Conservation (phyloP, 495 filamentous ascomycete species). For the Aspergillus panamensis region DNA sequence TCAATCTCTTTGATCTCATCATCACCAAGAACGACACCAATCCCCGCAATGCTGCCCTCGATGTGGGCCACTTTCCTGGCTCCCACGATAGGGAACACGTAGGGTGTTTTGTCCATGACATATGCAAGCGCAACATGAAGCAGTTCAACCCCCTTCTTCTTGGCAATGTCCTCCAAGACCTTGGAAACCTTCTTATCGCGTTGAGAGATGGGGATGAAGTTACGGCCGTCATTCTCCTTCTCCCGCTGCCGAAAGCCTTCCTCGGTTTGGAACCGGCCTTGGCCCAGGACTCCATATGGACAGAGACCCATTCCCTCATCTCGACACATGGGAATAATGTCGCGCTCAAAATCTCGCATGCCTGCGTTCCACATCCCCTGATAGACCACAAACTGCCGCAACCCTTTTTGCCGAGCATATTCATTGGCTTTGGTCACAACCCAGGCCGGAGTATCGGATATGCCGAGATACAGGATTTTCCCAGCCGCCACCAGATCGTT, state of each 20-base stretch:
- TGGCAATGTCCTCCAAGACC: slow-evolving; percentile 57
- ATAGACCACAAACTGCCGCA: slow-evolving; percentile 63
- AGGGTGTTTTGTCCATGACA: slow-evolving; percentile 52
- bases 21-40: slow-evolving; percentile 1
- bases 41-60: slow-evolving; percentile 53
- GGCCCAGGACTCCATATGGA: slow-evolving; percentile 61
- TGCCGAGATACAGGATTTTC: slow-evolving; percentile 68
- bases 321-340: slow-evolving; percentile 63
- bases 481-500: slow-evolving; percentile 56
- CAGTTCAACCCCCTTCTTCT: slow-evolving; percentile 44
- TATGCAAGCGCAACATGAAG: slow-evolving; percentile 52
- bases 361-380: slow-evolving; percentile 62
- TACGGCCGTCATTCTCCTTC: slow-evolving; percentile 29
- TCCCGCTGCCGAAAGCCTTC: slow-evolving; percentile 26
- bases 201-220: slow-evolving; percentile 28
- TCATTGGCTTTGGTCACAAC: slow-evolving; percentile 64
- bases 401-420: slow-evolving; percentile 60
- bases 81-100: slow-evolving; percentile 74
- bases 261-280: slow-evolving; percentile 58
- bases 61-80: slow-evolving; percentile 60
- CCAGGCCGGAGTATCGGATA: slow-evolving; percentile 70
- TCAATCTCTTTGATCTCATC: slow-evolving; percentile 14
- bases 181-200: slow-evolving; percentile 50
- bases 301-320: slow-evolving; percentile 67
- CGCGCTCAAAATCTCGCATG: slow-evolving; percentile 63